Percentiles rank a stretch among this genome's conserved stretches.
phyloP scores from a whole-genome alignment of 495 filamentous ascomycete genomes.

The Ramalina intermedia region DNA sequence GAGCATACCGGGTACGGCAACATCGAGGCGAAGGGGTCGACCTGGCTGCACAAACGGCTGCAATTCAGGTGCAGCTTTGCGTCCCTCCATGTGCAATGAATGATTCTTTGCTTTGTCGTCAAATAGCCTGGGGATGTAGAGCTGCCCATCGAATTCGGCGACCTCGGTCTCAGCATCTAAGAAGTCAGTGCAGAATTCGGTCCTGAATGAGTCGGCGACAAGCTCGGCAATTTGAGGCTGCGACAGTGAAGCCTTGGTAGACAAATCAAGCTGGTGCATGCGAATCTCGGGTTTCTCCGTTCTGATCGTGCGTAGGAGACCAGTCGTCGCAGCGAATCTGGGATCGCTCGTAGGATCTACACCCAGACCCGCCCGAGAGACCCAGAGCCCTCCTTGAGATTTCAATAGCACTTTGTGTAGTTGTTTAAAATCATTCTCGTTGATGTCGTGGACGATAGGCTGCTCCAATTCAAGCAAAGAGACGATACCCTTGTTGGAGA shows the following conservation, averaged over 20 bases:
- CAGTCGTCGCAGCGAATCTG: background rate
- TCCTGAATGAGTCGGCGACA: background rate
- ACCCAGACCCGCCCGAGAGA: background rate
- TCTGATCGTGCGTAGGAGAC: background rate
- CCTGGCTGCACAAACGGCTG: background rate
- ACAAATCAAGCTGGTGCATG: background rate
- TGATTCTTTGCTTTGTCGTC: background rate
- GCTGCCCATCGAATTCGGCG: slow-evolving; percentile 1
- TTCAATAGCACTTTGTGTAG: background rate
- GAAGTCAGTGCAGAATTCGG: background rate
- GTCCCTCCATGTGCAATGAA: background rate
- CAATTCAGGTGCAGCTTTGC: background rate
- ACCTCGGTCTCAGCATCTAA: background rate
- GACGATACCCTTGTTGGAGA: background rate
- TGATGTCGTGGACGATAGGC: background rate
- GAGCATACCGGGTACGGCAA: background rate
- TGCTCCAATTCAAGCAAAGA: background rate
- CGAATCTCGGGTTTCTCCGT: background rate
- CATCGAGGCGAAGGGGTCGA: background rate
- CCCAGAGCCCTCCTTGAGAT: background rate
- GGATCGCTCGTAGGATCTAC: background rate
- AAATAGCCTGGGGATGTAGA: slow-evolving; percentile 1
- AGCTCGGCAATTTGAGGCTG: background rate
- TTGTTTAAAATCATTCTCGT: background rate
- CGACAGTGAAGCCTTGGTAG: background rate